Evolutionary conservation across 2,329 filamentous ascomycete genomes (phyloP).

Genomic region (Herpomyces periplanetae): DNA sequence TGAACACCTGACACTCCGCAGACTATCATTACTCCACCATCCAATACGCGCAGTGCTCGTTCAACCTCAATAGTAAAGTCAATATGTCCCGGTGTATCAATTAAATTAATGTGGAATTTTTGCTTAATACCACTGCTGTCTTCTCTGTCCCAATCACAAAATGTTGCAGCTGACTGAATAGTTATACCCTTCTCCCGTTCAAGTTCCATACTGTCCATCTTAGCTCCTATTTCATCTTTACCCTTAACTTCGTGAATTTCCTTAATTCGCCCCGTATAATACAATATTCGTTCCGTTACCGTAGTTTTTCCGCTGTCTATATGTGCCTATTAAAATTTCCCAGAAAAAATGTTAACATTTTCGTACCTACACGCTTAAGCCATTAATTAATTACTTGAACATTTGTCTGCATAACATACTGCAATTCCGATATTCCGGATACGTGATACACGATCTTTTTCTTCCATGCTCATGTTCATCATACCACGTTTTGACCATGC

Average conservation of each 20-base stretch:
- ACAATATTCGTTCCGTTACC: constrained; percentile 73
- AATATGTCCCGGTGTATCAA: constrained; percentile 91
- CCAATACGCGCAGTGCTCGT: constrained; percentile 61
- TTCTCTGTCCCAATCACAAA: constrained; percentile 79
- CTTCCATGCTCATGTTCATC: constrained; percentile 39
- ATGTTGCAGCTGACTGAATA: constrained; percentile 89
- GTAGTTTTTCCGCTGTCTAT: constrained; percentile 98
- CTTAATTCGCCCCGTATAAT: constrained; percentile 89
- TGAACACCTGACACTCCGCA: constrained; percentile 92
- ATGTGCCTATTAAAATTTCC: constrained; percentile 22
- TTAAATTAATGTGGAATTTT: constrained; percentile 88
- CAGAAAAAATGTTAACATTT: background rate
- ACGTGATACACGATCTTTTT: constrained; percentile 32
- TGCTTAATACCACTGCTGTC: constrained; percentile 37
- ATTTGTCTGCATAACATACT: constrained; percentile 11
- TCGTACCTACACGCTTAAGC: background rate
- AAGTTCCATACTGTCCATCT: constrained; percentile 99
- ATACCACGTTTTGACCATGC: too few species aligned
- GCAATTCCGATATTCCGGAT: constrained; percentile 95
- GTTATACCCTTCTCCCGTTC: constrained; percentile 96
- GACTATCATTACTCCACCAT: constrained; percentile 90
- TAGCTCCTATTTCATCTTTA: constrained; percentile 73
- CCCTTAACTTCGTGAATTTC: constrained; percentile 86
- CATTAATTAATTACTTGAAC: constrained; percentile 2
- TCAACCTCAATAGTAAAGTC: constrained; percentile 98